Base-by-base conservation (phyloP, 495 filamentous ascomycete genomes). In the Cryomyces antarcticus region DNA sequence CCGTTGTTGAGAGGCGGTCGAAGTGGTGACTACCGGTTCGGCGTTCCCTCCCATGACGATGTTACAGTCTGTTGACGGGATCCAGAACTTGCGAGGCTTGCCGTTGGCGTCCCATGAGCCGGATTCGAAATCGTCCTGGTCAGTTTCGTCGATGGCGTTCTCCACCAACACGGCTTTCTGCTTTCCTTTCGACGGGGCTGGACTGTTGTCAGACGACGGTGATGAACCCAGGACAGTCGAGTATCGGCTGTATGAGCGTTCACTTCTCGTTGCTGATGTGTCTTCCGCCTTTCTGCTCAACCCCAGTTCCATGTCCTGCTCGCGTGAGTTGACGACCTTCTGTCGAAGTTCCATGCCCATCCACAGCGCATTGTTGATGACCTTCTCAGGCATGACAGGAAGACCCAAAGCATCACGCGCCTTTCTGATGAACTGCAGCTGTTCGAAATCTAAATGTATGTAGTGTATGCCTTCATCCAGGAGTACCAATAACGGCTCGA, bases 401-500 rank as follows among this genome's bases (percentile, higher is more conserved):
- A 70, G 48, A 9, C 70, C 70, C 24, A 75, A 58, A n/a, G 67
- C 50, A 51, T 75, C 71, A 28, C 61, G 57, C 28, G 69, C 59
- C 17, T 52, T 47, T 1, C 60, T 61, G 43, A 75, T 71, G 52
- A 65, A 66, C 46, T 74, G 66, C 13, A 75, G 48, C 46, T 74
- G 69, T 46, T 74, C 72, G 46, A 73, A 75, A 33, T 65, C 62
- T 45, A 75, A 60, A 52, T 75, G 71, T n/a, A 72, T 57, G 48
- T 74, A 75, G 54, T 75, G 71, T 29, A 75, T 72, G 27, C 70
- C 71, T 53, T 70, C 64, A 46, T 75, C 69, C 11, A 75, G 53
- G 5, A 75, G 52, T 4, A 70, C 65, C 10, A 70, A 52, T n/a
- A 75, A 52, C n/a, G 70, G 69, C 43, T 66, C 66, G 34, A 75